Evolutionary conservation across 805 yeast species (phyloP).

Genomic region (Schwanniomyces pseudopolymorphus): DNA sequence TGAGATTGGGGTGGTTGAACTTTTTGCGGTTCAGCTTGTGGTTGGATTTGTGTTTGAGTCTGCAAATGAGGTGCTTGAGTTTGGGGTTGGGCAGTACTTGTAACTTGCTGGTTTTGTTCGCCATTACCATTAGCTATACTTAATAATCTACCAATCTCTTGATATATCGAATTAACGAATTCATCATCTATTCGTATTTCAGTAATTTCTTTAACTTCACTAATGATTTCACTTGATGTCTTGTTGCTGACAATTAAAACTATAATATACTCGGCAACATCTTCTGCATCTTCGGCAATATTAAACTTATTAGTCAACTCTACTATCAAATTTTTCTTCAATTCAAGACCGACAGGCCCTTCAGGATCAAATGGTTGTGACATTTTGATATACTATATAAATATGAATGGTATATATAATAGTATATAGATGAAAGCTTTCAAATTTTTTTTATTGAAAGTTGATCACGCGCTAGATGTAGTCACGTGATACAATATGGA

Average conservation of each 20-base stretch:
- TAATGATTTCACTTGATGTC: conserved; percentile 56
- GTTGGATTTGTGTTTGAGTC: conserved; percentile 6
- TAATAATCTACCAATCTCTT: conserved; percentile 50
- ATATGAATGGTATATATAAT: not conserved
- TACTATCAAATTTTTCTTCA: conserved; percentile 31
- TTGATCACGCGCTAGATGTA: not conserved
- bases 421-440: too few species aligned
- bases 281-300: conserved; percentile 43
- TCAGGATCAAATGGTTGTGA: conserved; percentile 34
- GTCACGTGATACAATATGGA: not conserved
- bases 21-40: conserved; percentile 7
- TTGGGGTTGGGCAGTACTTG: conserved; percentile 4
- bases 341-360: conserved; percentile 36
- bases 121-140: conserved; percentile 7
- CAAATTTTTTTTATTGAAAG: not conserved
- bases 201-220: conserved; percentile 60
- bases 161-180: conserved; percentile 57
- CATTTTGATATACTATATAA: conserved; percentile 2
- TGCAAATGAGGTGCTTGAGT: not conserved
- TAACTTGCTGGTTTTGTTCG: conserved; percentile 10
- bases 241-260: conserved; percentile 69
- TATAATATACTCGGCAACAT: conserved; percentile 74
- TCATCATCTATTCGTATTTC: conserved; percentile 58
- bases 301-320: conserved; percentile 36
- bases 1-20: conserved; percentile 7